Evolutionary conservation across 225 moss, liverwort and hornwort species (phyloP), one percentile per base, ranked within the genome.

Genomic region (Sphagnum contortum): DNA sequence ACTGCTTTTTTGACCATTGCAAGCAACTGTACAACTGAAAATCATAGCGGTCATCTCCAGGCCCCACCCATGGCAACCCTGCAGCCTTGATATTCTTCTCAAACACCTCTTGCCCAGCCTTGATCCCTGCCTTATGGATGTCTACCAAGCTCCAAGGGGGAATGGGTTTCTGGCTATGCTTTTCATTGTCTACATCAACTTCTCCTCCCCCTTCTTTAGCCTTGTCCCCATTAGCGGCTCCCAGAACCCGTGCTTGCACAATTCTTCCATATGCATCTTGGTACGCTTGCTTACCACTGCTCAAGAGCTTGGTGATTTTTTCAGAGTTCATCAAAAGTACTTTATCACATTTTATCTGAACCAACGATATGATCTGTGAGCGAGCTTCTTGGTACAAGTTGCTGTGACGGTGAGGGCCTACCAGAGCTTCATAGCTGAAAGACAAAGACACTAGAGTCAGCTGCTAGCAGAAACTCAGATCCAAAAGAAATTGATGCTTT

Each of bases 31-130:
- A 94, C 61, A 80, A 77, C 66, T 94, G 89, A 66, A 94, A 94
- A 65, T 94, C 94, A 55, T 91, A 94, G 69, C 82, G 89, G n/a
- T 94, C 91, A 71, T 91, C 83, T 62, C 94, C 94, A 57, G 89
- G 76, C 14, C 94, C 89, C 49, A 94, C 83, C 94, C 94, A 94
- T 55, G 89, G 87, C 62, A 91, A 74, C 11, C 85, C 89, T 66
- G 85, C 87, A 70, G 80, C 80, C 74, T 82, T 80, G 46, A 94
- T 83, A 66, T 66, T 73, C 50, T 82, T 84, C 73, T 91, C 91
- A 56, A 94, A 89, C 50, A 80, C 81, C 69, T 82, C 89, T 78
- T 62, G 91, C 62, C 70, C 87, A 68, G 71, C 66, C 70, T 91
- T 94, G 54, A 80, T 82, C 63, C 67, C 87, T 55, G 69, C 70